Base-by-base conservation (phyloP, 2,329 filamentous ascomycete genomes). In the Monosporascus sp. region DNA sequence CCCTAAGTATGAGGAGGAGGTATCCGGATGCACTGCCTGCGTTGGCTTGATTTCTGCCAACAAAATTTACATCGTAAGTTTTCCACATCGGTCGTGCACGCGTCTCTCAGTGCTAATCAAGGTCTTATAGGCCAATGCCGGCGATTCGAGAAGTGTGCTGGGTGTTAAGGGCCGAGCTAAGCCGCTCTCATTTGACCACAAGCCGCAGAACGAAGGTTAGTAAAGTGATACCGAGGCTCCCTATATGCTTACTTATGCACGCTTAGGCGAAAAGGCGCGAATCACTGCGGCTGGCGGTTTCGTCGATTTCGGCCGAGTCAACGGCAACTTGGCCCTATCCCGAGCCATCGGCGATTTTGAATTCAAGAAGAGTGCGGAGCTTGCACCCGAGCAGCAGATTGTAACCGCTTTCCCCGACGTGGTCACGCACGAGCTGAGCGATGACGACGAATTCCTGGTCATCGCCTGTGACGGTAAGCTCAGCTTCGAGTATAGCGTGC, bases 271-370 rank as follows among this genome's bases (percentile, higher is more conserved):
- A 76, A 97, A 96, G 75, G 92, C 92, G 61, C 86, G 94, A 67
- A 99, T 99, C 67, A 93, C 86, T 66, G 92, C 93, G 54, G 94
- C 94, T 45, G 94, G 94, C 70, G 94, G 94, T 49, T 97, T 97
- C 65, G 94, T 99, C 68, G 94, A 99, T 72, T 99, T 97, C 70
- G 94, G 94, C 59, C 89, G 94, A 69, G 94, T 99, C 65, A 99
- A 99, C 72, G 94, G 94, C 70, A 99, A 99, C 73, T 84, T 99
- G 46, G 94, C 94, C 47, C 80, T 99, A 57, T 99, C 94, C 58
- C 89, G 94, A 72, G 94, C 94, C 64, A 97, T 99, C 72, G 94
- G 94, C 64, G 94, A 99, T 72, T 99, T 99, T 69, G 94, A 99
- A 72, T 99, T 99, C 82, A 99, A 99, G 82, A 97, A 97, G 82